phyloP scores from a whole-genome alignment of 768 basidiomycete genomes.

The Tulasnella sp. region DNA sequence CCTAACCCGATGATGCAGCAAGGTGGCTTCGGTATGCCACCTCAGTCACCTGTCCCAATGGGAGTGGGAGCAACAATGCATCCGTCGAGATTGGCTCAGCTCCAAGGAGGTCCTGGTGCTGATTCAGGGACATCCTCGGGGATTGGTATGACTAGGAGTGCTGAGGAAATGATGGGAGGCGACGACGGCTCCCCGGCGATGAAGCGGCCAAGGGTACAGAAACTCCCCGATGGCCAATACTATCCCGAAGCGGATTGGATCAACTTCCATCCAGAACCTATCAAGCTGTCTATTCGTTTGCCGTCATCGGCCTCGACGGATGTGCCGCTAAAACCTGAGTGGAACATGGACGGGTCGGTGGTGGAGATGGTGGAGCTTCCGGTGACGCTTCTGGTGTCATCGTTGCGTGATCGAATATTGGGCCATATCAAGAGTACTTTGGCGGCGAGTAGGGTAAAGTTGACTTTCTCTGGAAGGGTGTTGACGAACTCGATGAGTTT shows the following conservation, averaged over 20 bases:
- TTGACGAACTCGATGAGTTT: constrained; percentile 79
- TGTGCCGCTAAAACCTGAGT: constrained; percentile 77
- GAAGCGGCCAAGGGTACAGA: constrained; percentile 80
- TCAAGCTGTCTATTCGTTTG: constrained; percentile 74
- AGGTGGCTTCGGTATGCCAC: constrained; percentile 51
- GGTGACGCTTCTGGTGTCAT: constrained; percentile 73
- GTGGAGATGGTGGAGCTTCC: constrained; percentile 70
- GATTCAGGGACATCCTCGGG: constrained; percentile 16
- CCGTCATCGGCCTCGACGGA: constrained; percentile 34
- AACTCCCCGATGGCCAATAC: constrained; percentile 69
- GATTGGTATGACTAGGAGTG: constrained; percentile 59
- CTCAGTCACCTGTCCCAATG: constrained; percentile 28
- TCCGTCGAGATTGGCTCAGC: constrained; percentile 51
- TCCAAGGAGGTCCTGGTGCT: constrained; percentile 35
- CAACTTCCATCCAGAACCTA: constrained; percentile 81
- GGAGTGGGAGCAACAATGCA: constrained; percentile 43
- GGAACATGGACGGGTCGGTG: constrained; percentile 77
- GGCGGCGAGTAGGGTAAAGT: constrained; percentile 65
- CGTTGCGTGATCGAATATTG: constrained; percentile 80
- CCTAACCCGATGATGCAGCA: constrained; percentile 41
- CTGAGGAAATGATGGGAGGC: constrained; percentile 69
- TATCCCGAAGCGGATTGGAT: constrained; percentile 79
- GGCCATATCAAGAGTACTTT: constrained; percentile 68
- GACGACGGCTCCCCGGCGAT: constrained; percentile 59
- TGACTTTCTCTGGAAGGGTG: constrained; percentile 75